A percentile compares a stretch with the other conserved stretches of the same genome.
These are phyloP conservation scores for Ophiostoma sp. DNA, from an alignment of 2,329 filamentous ascomycete genomes.

Conservation along the genomic window DNA sequence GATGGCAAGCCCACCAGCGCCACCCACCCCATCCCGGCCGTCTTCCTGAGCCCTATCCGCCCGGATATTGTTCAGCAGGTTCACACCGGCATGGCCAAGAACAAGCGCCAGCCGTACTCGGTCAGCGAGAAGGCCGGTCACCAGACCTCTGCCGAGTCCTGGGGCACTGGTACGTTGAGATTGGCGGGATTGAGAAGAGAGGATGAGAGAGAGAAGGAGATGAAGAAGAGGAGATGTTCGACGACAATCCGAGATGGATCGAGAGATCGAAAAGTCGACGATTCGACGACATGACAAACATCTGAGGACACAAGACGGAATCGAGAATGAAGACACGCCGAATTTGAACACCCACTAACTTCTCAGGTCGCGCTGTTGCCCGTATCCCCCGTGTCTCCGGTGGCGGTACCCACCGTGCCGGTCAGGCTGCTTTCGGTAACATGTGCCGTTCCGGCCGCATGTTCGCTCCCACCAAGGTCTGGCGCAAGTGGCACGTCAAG, in stretches of 20 bases:
- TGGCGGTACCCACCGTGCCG: slow-evolving; percentile 99
- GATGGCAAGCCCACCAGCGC: slow-evolving; percentile 90
- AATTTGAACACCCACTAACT: not conserved
- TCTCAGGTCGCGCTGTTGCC: slow-evolving; percentile 92
- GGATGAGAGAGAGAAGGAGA: not conserved
- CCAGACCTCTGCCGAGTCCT: slow-evolving; percentile 99
- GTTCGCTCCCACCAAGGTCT: slow-evolving; percentile 99
- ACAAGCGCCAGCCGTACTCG: slow-evolving; percentile 99
- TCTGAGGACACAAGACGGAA: too few relatives aligned
- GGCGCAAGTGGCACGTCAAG: slow-evolving; percentile 99
- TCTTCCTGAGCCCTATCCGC: slow-evolving; percentile 97
- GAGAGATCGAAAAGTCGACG: not conserved
- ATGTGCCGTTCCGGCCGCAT: slow-evolving; percentile 99
- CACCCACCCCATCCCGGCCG: slow-evolving; percentile 89
- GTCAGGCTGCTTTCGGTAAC: slow-evolving; percentile 99
- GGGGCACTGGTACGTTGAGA: slow-evolving; percentile 86
- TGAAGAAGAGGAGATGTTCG: not conserved
- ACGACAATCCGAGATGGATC: not conserved
- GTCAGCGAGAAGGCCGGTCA: slow-evolving; percentile 99
- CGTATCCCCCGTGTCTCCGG: slow-evolving; percentile 99
- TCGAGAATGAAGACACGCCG: not conserved
- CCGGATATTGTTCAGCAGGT: slow-evolving; percentile 99
- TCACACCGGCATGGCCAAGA: slow-evolving; percentile 99
- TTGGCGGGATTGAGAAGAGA: not conserved
- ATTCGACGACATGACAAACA: too few relatives aligned